phyloP scores from a whole-genome alignment of 805 yeast species.

The Lachancea lanzarotensis region DNA sequence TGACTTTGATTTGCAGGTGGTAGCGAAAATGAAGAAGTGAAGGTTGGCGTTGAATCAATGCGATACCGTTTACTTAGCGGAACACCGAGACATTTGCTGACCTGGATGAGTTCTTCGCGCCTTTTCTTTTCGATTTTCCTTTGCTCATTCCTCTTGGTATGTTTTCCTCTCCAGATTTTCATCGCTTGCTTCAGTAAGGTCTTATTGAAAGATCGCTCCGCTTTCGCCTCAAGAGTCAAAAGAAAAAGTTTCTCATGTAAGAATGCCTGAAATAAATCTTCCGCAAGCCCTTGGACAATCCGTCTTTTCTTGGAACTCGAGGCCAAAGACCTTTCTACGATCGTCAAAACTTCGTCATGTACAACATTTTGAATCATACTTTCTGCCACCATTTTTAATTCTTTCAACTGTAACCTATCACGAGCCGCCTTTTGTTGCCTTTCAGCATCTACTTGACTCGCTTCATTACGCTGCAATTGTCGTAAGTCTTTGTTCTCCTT shows the following conservation, averaged over 20 bases:
- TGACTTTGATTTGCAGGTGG: conserved; percentile 20
- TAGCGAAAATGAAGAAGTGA: conserved; percentile 16
- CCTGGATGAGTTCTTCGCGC: conserved; percentile 37
- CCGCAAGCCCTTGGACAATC: conserved; percentile 37
- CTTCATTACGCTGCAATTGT: conserved; percentile 8
- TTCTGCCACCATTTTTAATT: conserved; percentile 8
- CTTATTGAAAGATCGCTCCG: conserved; percentile 36
- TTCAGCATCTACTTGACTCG: conserved; percentile 12
- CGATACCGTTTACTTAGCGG: conserved; percentile 17
- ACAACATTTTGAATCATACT: conserved; percentile 6
- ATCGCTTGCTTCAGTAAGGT: conserved; percentile 32
- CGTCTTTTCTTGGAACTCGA: conserved; percentile 18
- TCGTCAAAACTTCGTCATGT: conserved; percentile 2
- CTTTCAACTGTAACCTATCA: conserved; percentile 5
- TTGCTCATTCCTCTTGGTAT: conserved; percentile 24
- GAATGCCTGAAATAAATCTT: conserved; percentile 54
- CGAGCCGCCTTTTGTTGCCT: conserved; percentile 6
- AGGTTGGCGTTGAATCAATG: conserved; percentile 15
- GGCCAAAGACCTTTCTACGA: conserved; percentile 8
- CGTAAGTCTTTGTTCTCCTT: conserved; percentile 3
- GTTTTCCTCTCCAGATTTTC: conserved; percentile 26
- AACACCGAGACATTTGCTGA: conserved; percentile 34
- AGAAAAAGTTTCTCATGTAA: conserved; percentile 49
- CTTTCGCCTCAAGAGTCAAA: conserved; percentile 37
- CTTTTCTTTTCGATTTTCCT: conserved; percentile 33